Conservation (phyloP, 257 asterid genomes). For the Penstemon newberryi region DNA sequence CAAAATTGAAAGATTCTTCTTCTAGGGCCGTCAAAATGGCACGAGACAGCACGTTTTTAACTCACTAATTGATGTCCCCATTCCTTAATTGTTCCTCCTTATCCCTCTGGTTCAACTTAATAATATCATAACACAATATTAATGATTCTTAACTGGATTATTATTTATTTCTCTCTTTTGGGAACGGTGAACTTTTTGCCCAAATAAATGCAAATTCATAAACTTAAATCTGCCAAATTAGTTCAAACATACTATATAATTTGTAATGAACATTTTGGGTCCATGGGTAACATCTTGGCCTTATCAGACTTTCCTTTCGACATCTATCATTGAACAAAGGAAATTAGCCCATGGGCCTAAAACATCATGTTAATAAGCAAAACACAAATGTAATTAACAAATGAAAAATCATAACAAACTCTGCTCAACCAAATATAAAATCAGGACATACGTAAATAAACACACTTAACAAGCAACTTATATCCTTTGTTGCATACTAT, state of each 20-base stretch:
- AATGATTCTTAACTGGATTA: too few relatives aligned
- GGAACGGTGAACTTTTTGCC: not conserved
- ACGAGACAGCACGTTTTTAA: slow-evolving; percentile 40
- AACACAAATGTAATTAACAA: too few relatives aligned
- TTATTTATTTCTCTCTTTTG: not conserved
- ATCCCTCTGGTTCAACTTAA: slow-evolving; percentile 5
- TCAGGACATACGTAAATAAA: not conserved
- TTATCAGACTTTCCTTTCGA: too few relatives aligned
- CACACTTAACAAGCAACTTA: not conserved
- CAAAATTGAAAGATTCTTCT: not conserved
- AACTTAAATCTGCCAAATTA: too few relatives aligned
- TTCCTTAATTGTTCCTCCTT: slow-evolving; percentile 17
- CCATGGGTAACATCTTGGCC: too few relatives aligned
- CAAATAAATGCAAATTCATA: too few relatives aligned
- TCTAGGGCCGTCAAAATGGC: not conserved
- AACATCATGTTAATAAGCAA: too few relatives aligned
- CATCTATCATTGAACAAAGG: too few relatives aligned
- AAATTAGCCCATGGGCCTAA: too few relatives aligned
- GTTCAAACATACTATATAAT: not conserved
- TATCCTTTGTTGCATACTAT: not conserved
- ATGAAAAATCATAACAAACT: too few relatives aligned
- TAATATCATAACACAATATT: not conserved
- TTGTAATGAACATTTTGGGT: not conserved
- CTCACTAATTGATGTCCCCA: slow-evolving; percentile 27
- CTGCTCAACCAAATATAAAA: too few relatives aligned